These are phyloP conservation scores for Capsella bursapastoris DNA, from an alignment of 345 rosid species.

Conservation along the genomic window DNA sequence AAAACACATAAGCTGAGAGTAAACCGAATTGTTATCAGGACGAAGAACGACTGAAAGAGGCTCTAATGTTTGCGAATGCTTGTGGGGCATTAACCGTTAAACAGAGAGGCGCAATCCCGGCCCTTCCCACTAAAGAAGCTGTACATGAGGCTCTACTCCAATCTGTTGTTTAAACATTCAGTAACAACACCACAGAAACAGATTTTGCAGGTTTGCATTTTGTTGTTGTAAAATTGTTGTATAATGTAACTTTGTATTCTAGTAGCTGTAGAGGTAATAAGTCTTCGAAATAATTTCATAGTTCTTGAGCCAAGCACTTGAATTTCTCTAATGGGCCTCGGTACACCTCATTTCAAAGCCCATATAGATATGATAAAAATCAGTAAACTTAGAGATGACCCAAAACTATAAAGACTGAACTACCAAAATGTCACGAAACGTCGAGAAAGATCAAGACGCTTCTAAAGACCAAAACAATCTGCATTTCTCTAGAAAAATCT, in stretches of 20 bases:
- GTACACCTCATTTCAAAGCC: too few relatives aligned
- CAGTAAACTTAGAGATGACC: too few relatives aligned
- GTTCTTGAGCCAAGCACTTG: too few relatives aligned
- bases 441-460: conserved; percentile 29
- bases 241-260: conserved; percentile 18
- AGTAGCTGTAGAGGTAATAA: neutral
- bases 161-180: conserved; percentile 43
- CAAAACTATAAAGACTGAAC: neutral
- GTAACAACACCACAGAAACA: neutral
- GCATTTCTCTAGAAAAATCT: conserved; percentile 35
- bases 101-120: conserved; percentile 93
- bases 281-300: neutral
- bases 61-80: conserved; percentile 82
- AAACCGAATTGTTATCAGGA: conserved; percentile 51
- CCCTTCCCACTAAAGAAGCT: conserved; percentile 80
- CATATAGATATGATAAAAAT: too few relatives aligned
- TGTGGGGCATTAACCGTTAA: conserved; percentile 94
- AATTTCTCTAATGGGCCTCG: too few relatives aligned
- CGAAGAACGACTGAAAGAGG: conserved; percentile 70
- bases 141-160: conserved; percentile 60
- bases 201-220: conserved; percentile 4
- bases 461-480: conserved; percentile 17
- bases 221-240: conserved; percentile 32
- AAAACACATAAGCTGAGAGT: conserved; percentile 32
- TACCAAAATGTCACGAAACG: neutral